phyloP scores from a whole-genome alignment of 306 rosid genomes.

The Morella rubra region DNA sequence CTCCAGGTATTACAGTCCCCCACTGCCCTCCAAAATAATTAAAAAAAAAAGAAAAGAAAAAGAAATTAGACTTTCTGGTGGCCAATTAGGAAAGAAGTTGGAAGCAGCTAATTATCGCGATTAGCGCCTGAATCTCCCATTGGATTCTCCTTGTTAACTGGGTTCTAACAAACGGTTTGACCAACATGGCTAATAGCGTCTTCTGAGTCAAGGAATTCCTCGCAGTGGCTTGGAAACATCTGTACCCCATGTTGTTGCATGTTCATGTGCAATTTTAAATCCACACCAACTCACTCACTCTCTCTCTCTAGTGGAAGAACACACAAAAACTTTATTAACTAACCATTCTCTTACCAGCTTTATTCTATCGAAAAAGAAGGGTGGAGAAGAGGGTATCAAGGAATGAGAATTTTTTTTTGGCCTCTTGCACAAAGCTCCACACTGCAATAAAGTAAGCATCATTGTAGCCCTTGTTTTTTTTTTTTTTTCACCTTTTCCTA shows the following conservation, averaged over 20 bases:
- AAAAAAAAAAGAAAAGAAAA: neutral
- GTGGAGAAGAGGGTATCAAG: conserved; percentile 46
- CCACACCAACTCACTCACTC: conserved; percentile 8
- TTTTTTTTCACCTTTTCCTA: conserved; percentile 40
- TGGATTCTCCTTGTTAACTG: conserved; percentile 48
- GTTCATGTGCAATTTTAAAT: conserved; percentile 30
- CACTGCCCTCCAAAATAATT: conserved; percentile 27
- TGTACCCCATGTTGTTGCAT: conserved; percentile 58
- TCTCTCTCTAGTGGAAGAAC: conserved; percentile 7
- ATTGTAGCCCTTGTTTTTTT: conserved; percentile 33
- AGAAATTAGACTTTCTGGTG: conserved; percentile 27
- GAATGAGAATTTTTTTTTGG: conserved; percentile 60
- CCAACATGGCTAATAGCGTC: conserved; percentile 28
- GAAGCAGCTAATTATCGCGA: conserved; percentile 45
- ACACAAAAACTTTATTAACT: conserved; percentile 28
- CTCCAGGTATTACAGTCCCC: conserved; percentile 49
- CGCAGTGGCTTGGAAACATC: conserved; percentile 33
- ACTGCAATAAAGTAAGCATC: conserved; percentile 35
- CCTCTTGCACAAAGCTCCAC: conserved; percentile 41
- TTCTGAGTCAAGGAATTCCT: conserved; percentile 25
- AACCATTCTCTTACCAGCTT: conserved; percentile 37
- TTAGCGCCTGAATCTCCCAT: conserved; percentile 53
- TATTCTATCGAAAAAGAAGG: conserved; percentile 43
- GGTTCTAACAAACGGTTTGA: conserved; percentile 50
- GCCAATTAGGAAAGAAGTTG: conserved; percentile 28